Base-by-base conservation (phyloP, 2,329 filamentous ascomycete species). In the Dactylellina sp. region DNA sequence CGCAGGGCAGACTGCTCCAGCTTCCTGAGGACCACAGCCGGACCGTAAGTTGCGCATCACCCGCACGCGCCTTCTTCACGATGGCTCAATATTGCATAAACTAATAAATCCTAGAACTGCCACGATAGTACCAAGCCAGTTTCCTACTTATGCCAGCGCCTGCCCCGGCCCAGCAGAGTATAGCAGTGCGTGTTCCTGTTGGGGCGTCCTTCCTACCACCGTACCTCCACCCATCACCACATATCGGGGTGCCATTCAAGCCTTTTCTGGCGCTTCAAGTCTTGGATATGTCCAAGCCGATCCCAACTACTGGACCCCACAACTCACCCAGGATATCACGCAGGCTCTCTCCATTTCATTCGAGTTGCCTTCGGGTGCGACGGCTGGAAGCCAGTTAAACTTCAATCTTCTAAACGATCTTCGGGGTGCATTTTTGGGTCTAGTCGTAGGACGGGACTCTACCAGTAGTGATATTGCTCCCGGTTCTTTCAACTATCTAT, bases 111-210 rank as follows among this genome's bases (percentile, higher is more conserved):
- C 20, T 22, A 46, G 42, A 42, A 14, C 18, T 42, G 39, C 50
- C 25, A 16, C 47, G 7, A n/a, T 42, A 24, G 28, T 20, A 7
- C 79, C 81, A 63, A 80, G 77, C 49, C 77, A 68, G 53, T 77
- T 83, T 62, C 83, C 83, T 53, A 77, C 80, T 63, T 84, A 83
- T 78, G 82, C 82, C 61, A 80, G 80, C 18, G 78, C 78, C 47
- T 84, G 82, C 79, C 77, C 78, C 61, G 75, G 78, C 44, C 76
- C 76, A 14, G 77, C 75, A 32, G 78, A 79, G 50, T 84, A 83
- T 79, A 79, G 81, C 32, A 82, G 82, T 39, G 83, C 81, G 60
- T 84, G 83, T 81, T 79, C 79, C 59, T 84, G 83, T 81, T 84
- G 80, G 79, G 82, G 83, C 53, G 80, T 84, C 79, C 83, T 82